phyloP scores from a whole-genome alignment of 495 filamentous ascomycete species.

The Xylaria nigripes region DNA sequence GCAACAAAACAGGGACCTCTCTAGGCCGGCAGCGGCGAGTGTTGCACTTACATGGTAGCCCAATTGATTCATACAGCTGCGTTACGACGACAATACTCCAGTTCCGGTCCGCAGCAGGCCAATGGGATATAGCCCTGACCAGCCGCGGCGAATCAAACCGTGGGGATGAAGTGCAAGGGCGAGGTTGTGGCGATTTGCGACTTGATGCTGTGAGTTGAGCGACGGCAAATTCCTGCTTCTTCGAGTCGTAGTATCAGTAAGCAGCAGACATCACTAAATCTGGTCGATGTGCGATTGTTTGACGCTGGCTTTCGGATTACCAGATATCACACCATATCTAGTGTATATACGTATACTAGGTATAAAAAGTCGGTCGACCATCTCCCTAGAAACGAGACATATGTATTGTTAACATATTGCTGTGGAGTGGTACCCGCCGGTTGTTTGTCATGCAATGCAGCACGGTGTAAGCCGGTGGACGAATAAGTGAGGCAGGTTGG shows the following conservation, averaged over 20 bases:
- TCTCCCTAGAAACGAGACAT: conserved; percentile 9
- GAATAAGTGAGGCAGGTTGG: conserved; percentile 7
- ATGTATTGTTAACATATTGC: neutral
- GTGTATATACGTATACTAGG: neutral
- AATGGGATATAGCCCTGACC: conserved; percentile 5
- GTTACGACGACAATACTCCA: conserved; percentile 7
- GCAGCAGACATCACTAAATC: too few relatives aligned
- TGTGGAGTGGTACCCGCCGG: conserved; percentile 13
- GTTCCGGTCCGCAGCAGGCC: conserved; percentile 9
- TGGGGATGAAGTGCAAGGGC: conserved; percentile 7
- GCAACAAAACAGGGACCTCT: conserved; percentile 2
- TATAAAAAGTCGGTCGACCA: conserved; percentile 14
- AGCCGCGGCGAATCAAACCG: conserved; percentile 6
- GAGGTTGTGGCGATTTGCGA: conserved; percentile 9
- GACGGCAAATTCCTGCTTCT: conserved; percentile 1
- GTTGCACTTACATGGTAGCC: neutral
- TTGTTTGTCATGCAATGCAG: conserved; percentile 10
- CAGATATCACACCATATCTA: neutral
- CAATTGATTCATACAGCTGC: neutral
- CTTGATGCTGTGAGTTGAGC: neutral
- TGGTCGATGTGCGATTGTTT: neutral
- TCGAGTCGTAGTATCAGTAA: neutral
- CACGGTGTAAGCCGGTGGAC: conserved; percentile 4
- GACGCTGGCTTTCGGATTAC: conserved; percentile 1
- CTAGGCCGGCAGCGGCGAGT: conserved; percentile 2